Evolutionary conservation across 2,329 filamentous ascomycete species (phyloP), one percentile per base, ranked within the genome.

Genomic region (Penicillium hordei): DNA sequence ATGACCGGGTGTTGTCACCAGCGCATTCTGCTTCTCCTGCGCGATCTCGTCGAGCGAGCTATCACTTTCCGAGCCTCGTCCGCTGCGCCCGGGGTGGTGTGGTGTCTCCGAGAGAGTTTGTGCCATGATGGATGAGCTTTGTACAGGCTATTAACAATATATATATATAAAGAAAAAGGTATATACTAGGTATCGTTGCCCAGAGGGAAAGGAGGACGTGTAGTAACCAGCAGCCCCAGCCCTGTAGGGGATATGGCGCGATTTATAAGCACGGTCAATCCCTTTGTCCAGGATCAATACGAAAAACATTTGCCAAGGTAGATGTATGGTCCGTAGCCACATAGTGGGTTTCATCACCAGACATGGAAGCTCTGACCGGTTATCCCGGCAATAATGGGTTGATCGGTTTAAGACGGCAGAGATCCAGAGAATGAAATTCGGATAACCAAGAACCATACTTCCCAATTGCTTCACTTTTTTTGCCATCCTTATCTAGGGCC

Each of bases 1-100:
- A 25, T 60, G 58, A n/a, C 64, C 61, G n/a, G 65, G 62, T 17
- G 62, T 59, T 5, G 59, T 10, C 39, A 36, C 51, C 23, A 59
- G 44, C 55, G 33, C 64, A 56, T 65, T 66, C 31, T 66, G 65
- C 55, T 67, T 66, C 60, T 62, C 57, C 21, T 66, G 60, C 36
- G 65, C 62, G 48, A 67, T 66, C 59, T 67, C 65, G 38, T 67
- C 65, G 7, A 67, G 42, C 40, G 65, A 67, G 55, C 62, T 66
- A 55, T 67, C 64, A 48, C 65, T 67, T 44, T 67, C 65, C 6
- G 65, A 67, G 49, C 65, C 64, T 29, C 65, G 64, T 27, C 50
- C 60, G 36, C 43, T 60, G 27, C 59, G 64, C 39, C 56, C 64
- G 27, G 65, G 65, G 45, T 64, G 64, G 27, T 31, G 64, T 8